These are phyloP conservation scores for Begonia fuchsioides DNA, from an alignment of 306 rosid species.

Conservation along the genomic window DNA sequence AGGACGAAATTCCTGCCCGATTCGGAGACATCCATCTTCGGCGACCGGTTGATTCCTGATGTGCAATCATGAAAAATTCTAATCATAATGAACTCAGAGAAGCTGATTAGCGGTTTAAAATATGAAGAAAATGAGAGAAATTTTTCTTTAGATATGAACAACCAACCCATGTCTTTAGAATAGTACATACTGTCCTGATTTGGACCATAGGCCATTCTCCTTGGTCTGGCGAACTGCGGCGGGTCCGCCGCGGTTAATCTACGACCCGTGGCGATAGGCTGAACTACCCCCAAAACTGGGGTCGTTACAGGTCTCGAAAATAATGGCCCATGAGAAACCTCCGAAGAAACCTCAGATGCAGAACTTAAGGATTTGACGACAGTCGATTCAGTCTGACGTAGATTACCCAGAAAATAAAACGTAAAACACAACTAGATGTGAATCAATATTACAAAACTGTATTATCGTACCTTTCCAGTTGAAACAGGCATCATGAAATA, in stretches of 20 bases:
- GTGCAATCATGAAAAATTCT: neutral
- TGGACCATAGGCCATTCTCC: conserved; percentile 8
- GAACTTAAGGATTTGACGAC: conserved; percentile 20
- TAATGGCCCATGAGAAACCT: conserved; percentile 33
- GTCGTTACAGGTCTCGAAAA: conserved; percentile 33
- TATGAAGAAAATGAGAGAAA: neutral
- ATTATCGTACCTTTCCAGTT: conserved; percentile 27
- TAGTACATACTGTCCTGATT: conserved; percentile 13
- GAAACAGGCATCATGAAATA: conserved; percentile 52
- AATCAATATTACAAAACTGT: neutral
- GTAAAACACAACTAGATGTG: neutral
- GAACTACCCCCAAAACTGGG: conserved; percentile 15
- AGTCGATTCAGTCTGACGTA: conserved; percentile 11
- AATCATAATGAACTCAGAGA: no score
- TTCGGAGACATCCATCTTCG: conserved; percentile 75
- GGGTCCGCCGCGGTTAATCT: conserved; percentile 18
- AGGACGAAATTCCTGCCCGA: conserved; percentile 40
- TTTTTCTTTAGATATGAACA: neutral
- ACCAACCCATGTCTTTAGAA: conserved; percentile 29
- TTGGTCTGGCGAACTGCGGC: conserved; percentile 43
- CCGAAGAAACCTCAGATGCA: conserved; percentile 20
- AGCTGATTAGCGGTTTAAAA: neutral
- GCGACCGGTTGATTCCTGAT: conserved; percentile 52
- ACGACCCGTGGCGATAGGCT: conserved; percentile 14
- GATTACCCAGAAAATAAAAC: conserved; percentile 18